Percentiles rank a stretch among this genome's conserved stretches.
Conservation (phyloP, 306 rosid species). For the Casuarina glauca region DNA sequence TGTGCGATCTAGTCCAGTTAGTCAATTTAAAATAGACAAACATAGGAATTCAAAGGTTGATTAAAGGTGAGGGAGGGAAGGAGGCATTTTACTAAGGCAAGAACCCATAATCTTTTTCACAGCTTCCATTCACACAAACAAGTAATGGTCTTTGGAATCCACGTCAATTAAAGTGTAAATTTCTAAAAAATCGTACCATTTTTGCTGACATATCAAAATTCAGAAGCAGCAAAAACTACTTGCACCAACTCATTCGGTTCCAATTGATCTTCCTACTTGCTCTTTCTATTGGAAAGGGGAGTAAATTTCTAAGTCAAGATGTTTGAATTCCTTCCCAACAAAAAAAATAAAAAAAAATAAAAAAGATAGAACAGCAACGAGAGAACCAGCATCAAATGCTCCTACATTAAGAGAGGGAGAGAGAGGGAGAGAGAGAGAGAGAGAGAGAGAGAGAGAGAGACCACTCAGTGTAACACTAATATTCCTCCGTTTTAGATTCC, state of each 20-base stretch:
- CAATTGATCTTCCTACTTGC: background rate
- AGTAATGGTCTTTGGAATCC: background rate
- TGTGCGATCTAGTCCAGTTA: background rate
- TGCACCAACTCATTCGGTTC: background rate
- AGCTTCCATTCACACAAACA: background rate
- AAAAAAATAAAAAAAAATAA: background rate
- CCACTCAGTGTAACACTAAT: too few relatives aligned
- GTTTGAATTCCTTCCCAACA: background rate
- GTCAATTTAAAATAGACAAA: background rate
- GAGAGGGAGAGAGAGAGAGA: too few relatives aligned
- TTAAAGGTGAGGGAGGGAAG: background rate
- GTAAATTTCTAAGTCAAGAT: background rate
- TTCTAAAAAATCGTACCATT: background rate
- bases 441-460: background rate
- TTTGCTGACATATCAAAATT: background rate
- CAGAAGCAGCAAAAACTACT: background rate
- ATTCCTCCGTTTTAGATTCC: too few relatives aligned
- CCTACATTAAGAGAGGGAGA: background rate
- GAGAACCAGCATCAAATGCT: background rate
- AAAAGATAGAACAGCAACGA: background rate
- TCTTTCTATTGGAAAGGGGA: background rate
- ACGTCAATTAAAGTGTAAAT: background rate
- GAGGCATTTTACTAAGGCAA: background rate
- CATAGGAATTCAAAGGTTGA: background rate
- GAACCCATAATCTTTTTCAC: background rate